These are phyloP conservation scores for Pichia deserticola DNA, from an alignment of 805 yeast species.

Conservation along the genomic window DNA sequence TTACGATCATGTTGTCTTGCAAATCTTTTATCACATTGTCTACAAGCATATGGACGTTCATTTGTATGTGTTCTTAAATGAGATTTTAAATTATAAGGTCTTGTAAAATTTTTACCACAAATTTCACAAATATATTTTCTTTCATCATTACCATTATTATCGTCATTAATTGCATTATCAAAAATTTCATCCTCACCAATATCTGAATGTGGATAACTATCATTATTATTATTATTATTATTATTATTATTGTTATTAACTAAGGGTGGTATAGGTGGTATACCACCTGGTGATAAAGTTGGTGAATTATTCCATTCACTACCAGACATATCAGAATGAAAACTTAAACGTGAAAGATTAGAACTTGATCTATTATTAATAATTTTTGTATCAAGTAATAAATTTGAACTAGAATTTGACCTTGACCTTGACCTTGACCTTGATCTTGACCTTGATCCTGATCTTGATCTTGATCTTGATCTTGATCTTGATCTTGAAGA, in stretches of 20 bases:
- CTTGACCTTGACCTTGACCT: too few relatives aligned
- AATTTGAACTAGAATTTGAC: too few relatives aligned
- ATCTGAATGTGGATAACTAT: slow-evolving; percentile 14
- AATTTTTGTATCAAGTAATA: background rate
- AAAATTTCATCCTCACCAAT: slow-evolving; percentile 11
- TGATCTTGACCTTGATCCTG: background rate
- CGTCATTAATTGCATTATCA: background rate
- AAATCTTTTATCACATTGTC: slow-evolving; percentile 72
- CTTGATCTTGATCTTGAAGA: slow-evolving; percentile 14
- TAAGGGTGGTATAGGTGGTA: background rate
- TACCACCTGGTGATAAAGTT: background rate
- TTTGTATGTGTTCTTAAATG: slow-evolving; percentile 88
- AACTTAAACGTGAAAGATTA: slow-evolving; percentile 1
- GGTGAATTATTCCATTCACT: background rate
- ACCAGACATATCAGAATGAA: slow-evolving; percentile 2
- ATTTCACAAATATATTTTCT: slow-evolving; percentile 69
- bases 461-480: slow-evolving; percentile 17
- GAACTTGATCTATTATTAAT: background rate
- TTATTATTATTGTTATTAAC: background rate
- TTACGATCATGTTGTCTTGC: slow-evolving; percentile 74
- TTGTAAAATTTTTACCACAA: slow-evolving; percentile 81
- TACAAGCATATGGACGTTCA: slow-evolving; percentile 70
- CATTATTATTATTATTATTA: background rate
- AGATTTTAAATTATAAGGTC: slow-evolving; percentile 89
- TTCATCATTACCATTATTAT: slow-evolving; percentile 50